These are phyloP conservation scores for Rhodamnia argentea DNA, from an alignment of 345 rosid species.

Conservation along the genomic window DNA sequence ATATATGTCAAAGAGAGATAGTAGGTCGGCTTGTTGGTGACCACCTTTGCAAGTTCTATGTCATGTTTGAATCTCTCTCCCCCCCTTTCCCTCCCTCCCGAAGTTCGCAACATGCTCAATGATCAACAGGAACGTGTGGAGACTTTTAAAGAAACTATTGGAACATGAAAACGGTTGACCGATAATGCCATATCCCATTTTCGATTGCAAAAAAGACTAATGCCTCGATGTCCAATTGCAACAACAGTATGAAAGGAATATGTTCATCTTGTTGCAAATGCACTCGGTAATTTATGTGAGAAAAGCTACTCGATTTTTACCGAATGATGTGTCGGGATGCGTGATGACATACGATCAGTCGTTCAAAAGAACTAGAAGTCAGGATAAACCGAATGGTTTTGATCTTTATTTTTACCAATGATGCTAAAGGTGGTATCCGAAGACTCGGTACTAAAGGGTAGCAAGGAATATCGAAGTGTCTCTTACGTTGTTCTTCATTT, in stretches of 20 bases:
- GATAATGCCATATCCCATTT: background rate
- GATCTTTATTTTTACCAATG: background rate
- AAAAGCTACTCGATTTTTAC: background rate
- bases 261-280: background rate
- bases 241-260: background rate
- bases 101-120: background rate
- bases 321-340: background rate
- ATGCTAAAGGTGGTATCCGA: background rate
- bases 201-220: background rate
- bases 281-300: background rate
- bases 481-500: background rate
- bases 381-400: background rate
- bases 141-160: background rate
- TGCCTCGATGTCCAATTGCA: background rate
- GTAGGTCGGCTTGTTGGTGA: constrained; percentile 36
- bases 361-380: background rate
- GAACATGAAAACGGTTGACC: background rate
- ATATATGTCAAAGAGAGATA: background rate
- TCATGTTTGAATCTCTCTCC: background rate
- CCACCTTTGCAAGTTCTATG: constrained; percentile 5
- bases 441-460: background rate
- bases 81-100: background rate
- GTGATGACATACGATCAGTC: background rate
- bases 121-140: background rate
- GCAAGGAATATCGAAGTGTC: background rate